Base-by-base conservation (phyloP, 2,329 filamentous ascomycete genomes). In the Dactylellina leptospora region DNA sequence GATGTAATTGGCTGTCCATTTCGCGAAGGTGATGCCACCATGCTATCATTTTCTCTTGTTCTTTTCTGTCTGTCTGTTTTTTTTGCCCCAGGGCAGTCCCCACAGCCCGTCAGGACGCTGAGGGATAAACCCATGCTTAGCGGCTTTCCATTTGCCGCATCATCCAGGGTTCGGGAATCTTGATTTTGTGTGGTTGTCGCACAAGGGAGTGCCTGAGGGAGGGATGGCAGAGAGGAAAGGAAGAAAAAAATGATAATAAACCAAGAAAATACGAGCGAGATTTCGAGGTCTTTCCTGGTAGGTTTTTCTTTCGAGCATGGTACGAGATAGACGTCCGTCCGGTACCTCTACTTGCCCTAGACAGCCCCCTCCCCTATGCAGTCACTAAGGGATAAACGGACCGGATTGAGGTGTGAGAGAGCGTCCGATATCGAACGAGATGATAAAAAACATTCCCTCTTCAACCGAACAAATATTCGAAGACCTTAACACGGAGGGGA, bases 61-160 rank as follows among this genome's bases (percentile, higher is more conserved):
- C 23, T 33, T 48, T 40, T 30, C 11, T 23, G 28, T 56, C 42
- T 56, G 61, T 44, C 28, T 2, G 47, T n/a, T n/a, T 9, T n/a
- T 16, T 18, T 51, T 8, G 28, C 8, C 8, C 6, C 16, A 48
- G n/a, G 42, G 45, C 38, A 45, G 51, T 53, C 58, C 53, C 66
- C 66, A 71, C 66, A 58, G n/a, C 48, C 50, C 18, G 58, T 50
- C 42, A 62, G 16, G 50, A 51, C 22, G 59, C 33, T 42, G 48
- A 33, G 36, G 56, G 56, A 42, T 58, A 55, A 70, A 59, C 50
- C 68, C 68, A 54, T 72, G 68, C 60, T 59, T 72, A 72, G 68
- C 68, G 68, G 59, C 68, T 62, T 54, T 72, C 48, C 53, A 62
- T 72, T 72, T 72, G 68, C 68, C 68, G 68, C 68, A 72, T 72